Evolutionary conservation across 1,139 yeast species (phyloP), one percentile per base, ranked within the genome.

Genomic region (Debaryomyces singareniensis): DNA sequence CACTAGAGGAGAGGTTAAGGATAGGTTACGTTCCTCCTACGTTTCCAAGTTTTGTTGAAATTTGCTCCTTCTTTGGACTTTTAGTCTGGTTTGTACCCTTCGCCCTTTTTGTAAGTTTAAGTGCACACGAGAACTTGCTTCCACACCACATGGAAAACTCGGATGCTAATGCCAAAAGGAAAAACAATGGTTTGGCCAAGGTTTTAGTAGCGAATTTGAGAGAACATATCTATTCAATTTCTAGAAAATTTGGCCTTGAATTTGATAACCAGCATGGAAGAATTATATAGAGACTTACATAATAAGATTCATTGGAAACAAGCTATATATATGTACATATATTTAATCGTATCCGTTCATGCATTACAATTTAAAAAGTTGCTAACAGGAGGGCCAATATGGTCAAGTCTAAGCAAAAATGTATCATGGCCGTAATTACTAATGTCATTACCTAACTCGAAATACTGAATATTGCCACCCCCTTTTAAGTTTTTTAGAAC

Each of bases 71-170:
- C 54, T 87, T 93, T 49, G 98, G 96, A 1, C 61, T 91, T 26
- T 80, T 94, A 45, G 80, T 91, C 10, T 91, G 99, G 99, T 69
- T 89, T 37, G 73, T 91, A 26, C 99, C 99, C 20, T 87, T 91
- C 55, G 79, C 96, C 2, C 66, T 93, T 38, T 89, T 93, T 56
- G 91, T 93, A 16, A 82, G 95, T 30, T 68, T 91, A 37, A 83
- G 95, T 51, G 97, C 97, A 5, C 84, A 86, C 38, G 99, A 93
- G 47, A 83, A 86, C 47, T 75, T 83, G 16, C 68, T 91, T 30
- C 98, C 98, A 4, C 72, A 64, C 34, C 72, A 67, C 36, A 40
- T 57, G 35, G 66, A 56, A 22, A 65, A 61, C 4, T 53, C 58
- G 25, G n/a, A n/a, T n/a, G 44, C 47, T 7, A 49, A 47, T 24